Evolutionary conservation across 108 stramenopile species (phyloP).

Genomic region (Cyclotella sp.): DNA sequence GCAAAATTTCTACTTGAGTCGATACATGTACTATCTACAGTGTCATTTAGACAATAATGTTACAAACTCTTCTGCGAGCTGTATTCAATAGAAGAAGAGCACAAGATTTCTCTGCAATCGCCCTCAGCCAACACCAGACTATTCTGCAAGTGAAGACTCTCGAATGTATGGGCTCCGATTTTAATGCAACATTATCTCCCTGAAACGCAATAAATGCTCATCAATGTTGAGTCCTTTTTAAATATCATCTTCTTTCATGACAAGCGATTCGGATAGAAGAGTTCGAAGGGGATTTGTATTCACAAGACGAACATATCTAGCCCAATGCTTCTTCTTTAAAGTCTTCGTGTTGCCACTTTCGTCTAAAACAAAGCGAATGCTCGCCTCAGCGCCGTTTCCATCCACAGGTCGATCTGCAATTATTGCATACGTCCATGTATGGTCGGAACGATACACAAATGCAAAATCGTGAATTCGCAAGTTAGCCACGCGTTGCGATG

Average conservation of each 20-base stretch:
- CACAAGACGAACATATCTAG: not conserved
- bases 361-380: not conserved
- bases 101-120: too few relatives aligned
- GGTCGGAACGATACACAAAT: not conserved
- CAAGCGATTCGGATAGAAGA: conserved; percentile 3
- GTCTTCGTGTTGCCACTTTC: not conserved
- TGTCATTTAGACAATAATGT: too few relatives aligned
- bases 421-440: not conserved
- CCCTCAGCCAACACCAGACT: too few relatives aligned
- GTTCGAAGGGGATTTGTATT: not conserved
- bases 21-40: too few relatives aligned
- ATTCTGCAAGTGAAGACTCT: too few relatives aligned
- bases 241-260: conserved; percentile 41
- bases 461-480: not conserved
- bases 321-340: conserved; percentile 2
- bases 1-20: too few relatives aligned
- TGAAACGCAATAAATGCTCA: too few relatives aligned
- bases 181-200: too few relatives aligned
- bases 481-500: not conserved
- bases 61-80: too few relatives aligned
- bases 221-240: too few relatives aligned
- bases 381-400: not conserved
- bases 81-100: too few relatives aligned
- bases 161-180: too few relatives aligned
- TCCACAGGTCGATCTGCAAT: not conserved